Conservation (phyloP, 805 yeast species). For the Saccharomycopsis fodiens region DNA sequence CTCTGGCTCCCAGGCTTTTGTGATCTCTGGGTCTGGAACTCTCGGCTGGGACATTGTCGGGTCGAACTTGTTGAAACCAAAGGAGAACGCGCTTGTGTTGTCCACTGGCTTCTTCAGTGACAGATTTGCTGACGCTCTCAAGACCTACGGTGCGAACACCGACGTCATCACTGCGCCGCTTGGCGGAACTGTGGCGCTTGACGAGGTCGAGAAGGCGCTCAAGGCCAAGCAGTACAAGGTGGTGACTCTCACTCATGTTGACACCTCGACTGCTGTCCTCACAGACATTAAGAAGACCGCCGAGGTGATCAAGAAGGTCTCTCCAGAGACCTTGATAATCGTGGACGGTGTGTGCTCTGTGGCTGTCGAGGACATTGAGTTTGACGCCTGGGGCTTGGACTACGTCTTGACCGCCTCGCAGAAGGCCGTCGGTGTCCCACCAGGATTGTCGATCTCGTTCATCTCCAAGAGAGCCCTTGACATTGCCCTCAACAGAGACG, state of each 20-base stretch:
- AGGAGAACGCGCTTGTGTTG: slow-evolving; percentile 57
- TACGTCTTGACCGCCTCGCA: slow-evolving; percentile 88
- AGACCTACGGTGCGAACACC: slow-evolving; percentile 67
- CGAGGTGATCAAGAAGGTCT: slow-evolving; percentile 46
- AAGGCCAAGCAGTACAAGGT: slow-evolving; percentile 46
- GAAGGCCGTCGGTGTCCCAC: slow-evolving; percentile 91
- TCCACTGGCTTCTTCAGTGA: slow-evolving; percentile 90
- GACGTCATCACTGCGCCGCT: slow-evolving; percentile 61
- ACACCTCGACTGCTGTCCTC: slow-evolving; percentile 90
- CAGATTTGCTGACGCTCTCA: slow-evolving; percentile 68
- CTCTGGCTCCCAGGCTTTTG: slow-evolving; percentile 66
- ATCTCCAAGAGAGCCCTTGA: slow-evolving; percentile 69
- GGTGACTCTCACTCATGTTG: slow-evolving; percentile 89
- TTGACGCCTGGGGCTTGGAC: slow-evolving; percentile 87
- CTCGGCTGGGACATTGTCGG: slow-evolving; percentile 91
- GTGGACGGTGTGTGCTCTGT: slow-evolving; percentile 96
- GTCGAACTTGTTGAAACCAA: slow-evolving; percentile 58
- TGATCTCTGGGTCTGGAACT: slow-evolving; percentile 87
- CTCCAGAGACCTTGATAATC: slow-evolving; percentile 76
- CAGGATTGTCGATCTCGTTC: slow-evolving; percentile 77
- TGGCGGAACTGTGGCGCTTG: slow-evolving; percentile 62
- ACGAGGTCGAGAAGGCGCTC: slow-evolving; percentile 49
- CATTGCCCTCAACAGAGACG: slow-evolving; percentile 45
- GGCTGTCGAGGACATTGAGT: slow-evolving; percentile 79
- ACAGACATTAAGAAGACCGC: slow-evolving; percentile 61